Conservation (phyloP, 768 basidiomycete genomes). For the Rhodotorula babjevae region DNA sequence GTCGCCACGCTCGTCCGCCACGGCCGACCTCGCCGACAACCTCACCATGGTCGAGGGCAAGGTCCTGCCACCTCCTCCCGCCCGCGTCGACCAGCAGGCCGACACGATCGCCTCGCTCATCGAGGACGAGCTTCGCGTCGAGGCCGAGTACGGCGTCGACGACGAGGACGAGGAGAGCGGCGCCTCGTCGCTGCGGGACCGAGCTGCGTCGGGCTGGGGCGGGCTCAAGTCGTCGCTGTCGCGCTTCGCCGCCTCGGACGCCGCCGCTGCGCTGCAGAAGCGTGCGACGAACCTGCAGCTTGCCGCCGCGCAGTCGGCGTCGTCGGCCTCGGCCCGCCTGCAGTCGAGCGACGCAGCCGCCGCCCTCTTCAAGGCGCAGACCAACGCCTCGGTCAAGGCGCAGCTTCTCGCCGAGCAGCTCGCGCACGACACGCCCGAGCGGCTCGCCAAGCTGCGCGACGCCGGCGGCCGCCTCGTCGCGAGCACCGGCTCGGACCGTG, state of each 20-base stretch:
- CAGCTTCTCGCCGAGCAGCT: conserved; percentile 18
- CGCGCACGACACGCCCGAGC: conserved; percentile 5
- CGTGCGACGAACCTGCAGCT: conserved; percentile 33
- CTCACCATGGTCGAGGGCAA: conserved; percentile 31
- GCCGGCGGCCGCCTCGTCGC: conserved; percentile 12
- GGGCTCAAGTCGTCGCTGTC: conserved; percentile 26
- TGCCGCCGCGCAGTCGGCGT: conserved; percentile 12
- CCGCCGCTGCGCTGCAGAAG: conserved; percentile 23
- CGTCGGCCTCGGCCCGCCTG: conserved; percentile 11
- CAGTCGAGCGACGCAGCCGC: conserved; percentile 28
- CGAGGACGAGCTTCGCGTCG: conserved; percentile 14
- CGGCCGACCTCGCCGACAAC: conserved; percentile 12
- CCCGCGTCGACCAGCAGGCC: conserved; percentile 14
- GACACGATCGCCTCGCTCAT: conserved; percentile 29
- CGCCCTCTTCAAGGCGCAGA: conserved; percentile 17
- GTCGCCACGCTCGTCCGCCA: conserved; percentile 16
- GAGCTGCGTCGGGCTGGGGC: conserved; percentile 7
- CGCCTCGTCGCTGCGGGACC: neutral
- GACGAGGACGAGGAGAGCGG: conserved; percentile 6
- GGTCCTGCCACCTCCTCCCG: conserved; percentile 32
- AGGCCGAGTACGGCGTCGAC: conserved; percentile 11
- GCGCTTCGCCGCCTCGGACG: conserved; percentile 26
- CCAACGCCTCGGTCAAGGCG: conserved; percentile 25
- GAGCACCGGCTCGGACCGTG: conserved; percentile 2
- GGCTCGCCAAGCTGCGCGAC: conserved; percentile 7